Percentiles rank a stretch among this genome's conserved stretches.
phyloP scores from a whole-genome alignment of 208 protist species.

The Vickermania spadyakhi region DNA sequence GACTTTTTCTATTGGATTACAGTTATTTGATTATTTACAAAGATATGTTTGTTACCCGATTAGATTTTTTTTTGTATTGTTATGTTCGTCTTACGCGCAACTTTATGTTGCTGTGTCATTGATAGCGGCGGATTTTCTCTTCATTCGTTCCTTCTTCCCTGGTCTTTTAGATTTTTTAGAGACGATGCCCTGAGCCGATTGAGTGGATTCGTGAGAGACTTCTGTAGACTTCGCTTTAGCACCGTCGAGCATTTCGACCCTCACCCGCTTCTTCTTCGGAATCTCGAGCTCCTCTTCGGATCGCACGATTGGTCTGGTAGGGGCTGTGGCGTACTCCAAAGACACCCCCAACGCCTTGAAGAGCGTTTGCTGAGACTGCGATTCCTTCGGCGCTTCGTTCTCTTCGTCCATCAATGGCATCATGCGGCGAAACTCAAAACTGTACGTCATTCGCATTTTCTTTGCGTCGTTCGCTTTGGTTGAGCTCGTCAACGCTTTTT shows the following conservation, averaged over 20 bases:
- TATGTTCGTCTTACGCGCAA: too few relatives aligned
- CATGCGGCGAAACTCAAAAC: slow-evolving; percentile 87
- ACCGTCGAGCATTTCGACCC: too few relatives aligned
- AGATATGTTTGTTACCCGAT: too few relatives aligned
- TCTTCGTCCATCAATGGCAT: slow-evolving; percentile 32
- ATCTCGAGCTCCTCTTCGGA: slow-evolving; percentile 21
- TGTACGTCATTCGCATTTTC: slow-evolving; percentile 39
- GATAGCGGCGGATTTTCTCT: too few relatives aligned
- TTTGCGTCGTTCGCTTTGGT: not conserved
- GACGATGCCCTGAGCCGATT: too few relatives aligned
- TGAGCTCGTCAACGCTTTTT: not conserved
- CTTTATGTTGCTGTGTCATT: too few relatives aligned
- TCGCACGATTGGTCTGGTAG: slow-evolving; percentile 23
- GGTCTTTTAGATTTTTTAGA: not conserved
- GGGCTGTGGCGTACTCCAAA: slow-evolving; percentile 11
- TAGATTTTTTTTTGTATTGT: too few relatives aligned
- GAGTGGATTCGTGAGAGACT: too few relatives aligned
- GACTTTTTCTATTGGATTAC: too few relatives aligned
- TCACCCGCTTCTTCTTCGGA: slow-evolving; percentile 22
- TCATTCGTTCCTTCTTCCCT: slow-evolving; percentile 3
- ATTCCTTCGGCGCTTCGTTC: slow-evolving; percentile 1
- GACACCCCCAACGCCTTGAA: not conserved
- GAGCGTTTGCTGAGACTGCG: not conserved
- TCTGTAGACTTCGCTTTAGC: too few relatives aligned
- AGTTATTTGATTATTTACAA: too few relatives aligned